Evolutionary conservation across 768 basidiomycete genomes (phyloP), one percentile per base, ranked within the genome.

Genomic region (Termitomyces sp.): DNA sequence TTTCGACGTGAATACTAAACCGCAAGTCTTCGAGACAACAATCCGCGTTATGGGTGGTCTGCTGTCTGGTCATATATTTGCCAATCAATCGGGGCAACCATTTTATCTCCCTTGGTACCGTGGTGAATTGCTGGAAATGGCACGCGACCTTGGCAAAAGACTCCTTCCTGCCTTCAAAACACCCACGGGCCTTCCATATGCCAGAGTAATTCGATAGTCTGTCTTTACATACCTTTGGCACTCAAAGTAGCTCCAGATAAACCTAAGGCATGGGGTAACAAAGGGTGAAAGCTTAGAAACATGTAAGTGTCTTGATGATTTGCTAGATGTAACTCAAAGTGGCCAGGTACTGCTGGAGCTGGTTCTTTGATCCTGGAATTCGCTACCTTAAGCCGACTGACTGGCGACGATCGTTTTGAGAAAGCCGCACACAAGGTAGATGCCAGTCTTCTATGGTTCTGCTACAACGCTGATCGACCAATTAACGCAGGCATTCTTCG

Each of bases 11-110:
- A 88, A 98, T 73, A 94, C 93, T 46, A 93, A 87, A 73, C 94
- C 97, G n/a, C 96, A 99, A 80, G 90, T 98, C 4, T 99, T 99
- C 69, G 96, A 99, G 77, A 92, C 92, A 10, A 98, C 93, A 1
- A 98, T 98, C 59, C 86, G 96, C 32, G 93, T 95, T 6, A 78
- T 99, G 9, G 97, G 97, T 3, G 94, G 94, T 4, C 82, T 99
- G 42, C 72, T 95, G 14, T 93, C 92, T 7, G 94, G 86, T 31
- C 94, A 95, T 67, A 84, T 89, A 56, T 91, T 87, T 70, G 91
- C 92, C n/a, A 86, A 79, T 62, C 78, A 85, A 54, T 74, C 80
- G 2, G 83, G 76, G 2, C 86, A 87, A 42, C 84, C 86, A 20
- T 93, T 94, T 68, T 77, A 86, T 68, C 76, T 96, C 45, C 86